Evolutionary conservation across 2,329 filamentous ascomycete genomes (phyloP).

Genomic region (Graphilbum fragrans): DNA sequence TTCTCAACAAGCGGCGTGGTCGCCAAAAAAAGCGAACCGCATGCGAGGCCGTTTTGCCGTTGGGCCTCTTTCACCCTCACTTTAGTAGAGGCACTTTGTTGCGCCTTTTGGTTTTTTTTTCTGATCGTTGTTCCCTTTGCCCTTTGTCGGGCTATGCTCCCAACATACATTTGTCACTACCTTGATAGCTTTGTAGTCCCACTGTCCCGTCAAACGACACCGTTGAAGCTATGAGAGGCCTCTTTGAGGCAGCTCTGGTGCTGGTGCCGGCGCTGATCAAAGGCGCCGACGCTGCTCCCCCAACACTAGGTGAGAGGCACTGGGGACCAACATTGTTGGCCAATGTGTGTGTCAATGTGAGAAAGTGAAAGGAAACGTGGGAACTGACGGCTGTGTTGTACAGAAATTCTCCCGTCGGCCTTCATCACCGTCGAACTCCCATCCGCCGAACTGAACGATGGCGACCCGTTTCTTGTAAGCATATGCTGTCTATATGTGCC

Average conservation of each 20-base stretch:
- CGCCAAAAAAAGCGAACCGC: too few species aligned
- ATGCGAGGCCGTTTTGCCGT: too few species aligned
- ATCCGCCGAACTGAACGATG: slow-evolving; percentile 3
- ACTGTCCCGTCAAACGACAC: background rate
- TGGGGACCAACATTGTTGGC: background rate
- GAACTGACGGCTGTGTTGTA: background rate
- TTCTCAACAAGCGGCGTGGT: too few species aligned
- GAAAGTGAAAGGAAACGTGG: too few species aligned
- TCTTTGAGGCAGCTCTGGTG: slow-evolving; percentile 20
- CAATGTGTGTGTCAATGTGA: too few species aligned
- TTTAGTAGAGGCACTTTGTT: too few species aligned
- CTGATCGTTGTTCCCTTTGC: background rate
- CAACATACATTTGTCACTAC: background rate
- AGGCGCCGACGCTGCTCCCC: slow-evolving; percentile 11
- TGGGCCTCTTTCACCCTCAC: too few species aligned
- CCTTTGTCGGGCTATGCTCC: too few species aligned
- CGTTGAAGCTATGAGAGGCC: slow-evolving; percentile 20
- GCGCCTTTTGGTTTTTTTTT: too few species aligned
- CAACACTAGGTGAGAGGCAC: slow-evolving; percentile 7
- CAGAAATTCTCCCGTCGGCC: slow-evolving; percentile 11
- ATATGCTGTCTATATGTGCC: background rate
- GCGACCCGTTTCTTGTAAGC: slow-evolving; percentile 13
- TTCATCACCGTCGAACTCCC: slow-evolving; percentile 15
- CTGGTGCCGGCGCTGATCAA: slow-evolving; percentile 22
- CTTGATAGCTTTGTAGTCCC: background rate